Base-by-base conservation (phyloP, 2,329 filamentous ascomycete species). In the Colletotrichum lentis region DNA sequence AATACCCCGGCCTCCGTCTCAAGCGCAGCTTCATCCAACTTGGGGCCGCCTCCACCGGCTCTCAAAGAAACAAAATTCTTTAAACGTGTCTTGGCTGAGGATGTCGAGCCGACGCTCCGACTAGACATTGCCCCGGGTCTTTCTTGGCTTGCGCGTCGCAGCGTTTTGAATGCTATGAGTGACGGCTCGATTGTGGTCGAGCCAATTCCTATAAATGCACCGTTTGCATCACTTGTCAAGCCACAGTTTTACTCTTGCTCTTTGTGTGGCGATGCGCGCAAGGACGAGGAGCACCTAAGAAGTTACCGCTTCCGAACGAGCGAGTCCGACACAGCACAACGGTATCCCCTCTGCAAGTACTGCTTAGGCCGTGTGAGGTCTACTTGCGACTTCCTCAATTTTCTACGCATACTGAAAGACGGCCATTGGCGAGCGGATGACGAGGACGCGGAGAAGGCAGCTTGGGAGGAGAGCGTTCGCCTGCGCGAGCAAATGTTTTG, bases 401-500 rank as follows among this genome's bases (percentile, higher is more conserved):
- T 98, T 76, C 79, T 99, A 63, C 87, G 95, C 53, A 93, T 98
- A 80, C 87, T 98, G 66, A 93, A 95, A 72, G 95, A 97, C 73
- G 96, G 96, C 2, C 91, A 97, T 74, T 96, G 96, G 89, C 89
- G 92, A 58, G 90, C 91, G 14, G 92, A 94, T 54, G 92, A 91
- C 64, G 88, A 91, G 46, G 93, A 96, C 57, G 92, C 94, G 41
- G 93, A 96, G 79, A 93, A 91, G 75, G 88, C 89, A 35, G 93
- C 94, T 0, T 99, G 96, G 96, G 95, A 98, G 76, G 96, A 99
- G 81, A 93, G 93, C 65, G 91, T 97, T 12, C 88, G 91, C 37
- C 80, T 98, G 55, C 86, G 96, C 58, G 96, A 99, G 77, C 90
- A 95, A 73, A 97, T 99, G 91, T 99, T 99, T 77, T 99, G 96